Percentiles rank a stretch among this genome's conserved stretches.
Conservation (phyloP, 2,329 filamentous ascomycete species). For the Neospermospora avenae region DNA sequence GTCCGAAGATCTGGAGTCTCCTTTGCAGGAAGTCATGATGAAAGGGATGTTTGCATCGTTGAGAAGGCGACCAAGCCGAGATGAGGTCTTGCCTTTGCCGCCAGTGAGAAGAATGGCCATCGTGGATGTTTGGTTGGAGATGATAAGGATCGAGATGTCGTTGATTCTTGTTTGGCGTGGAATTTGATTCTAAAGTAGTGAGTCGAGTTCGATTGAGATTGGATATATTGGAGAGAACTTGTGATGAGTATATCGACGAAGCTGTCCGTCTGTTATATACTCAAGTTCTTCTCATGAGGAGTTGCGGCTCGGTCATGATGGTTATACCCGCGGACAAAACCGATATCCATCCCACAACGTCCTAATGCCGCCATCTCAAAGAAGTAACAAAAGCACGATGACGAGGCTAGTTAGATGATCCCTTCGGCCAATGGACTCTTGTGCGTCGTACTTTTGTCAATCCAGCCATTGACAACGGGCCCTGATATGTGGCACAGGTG, state of each 20-base stretch:
- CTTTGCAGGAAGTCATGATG: slow-evolving; percentile 39
- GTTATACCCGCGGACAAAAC: slow-evolving; percentile 2
- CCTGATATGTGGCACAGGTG: neutral
- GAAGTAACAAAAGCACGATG: neutral
- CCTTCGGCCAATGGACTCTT: neutral
- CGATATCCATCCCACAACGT: neutral
- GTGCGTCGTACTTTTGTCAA: neutral
- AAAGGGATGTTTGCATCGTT: slow-evolving; percentile 32
- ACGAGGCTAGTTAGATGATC: neutral
- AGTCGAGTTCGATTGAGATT: neutral
- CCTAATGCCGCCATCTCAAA: neutral
- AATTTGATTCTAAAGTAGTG: neutral
- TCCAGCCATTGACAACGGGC: neutral
- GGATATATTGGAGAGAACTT: neutral
- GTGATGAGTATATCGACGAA: neutral
- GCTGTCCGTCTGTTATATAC: neutral
- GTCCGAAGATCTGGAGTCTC: neutral
- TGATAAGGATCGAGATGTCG: too few relatives aligned
- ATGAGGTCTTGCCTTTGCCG: slow-evolving; percentile 43
- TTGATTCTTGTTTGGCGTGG: neutral
- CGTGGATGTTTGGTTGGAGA: neutral
- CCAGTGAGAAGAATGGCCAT: slow-evolving; percentile 41
- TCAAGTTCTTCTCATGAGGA: neutral
- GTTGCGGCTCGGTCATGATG: neutral
- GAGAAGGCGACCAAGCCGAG: slow-evolving; percentile 37